These are phyloP conservation scores for Macrotyloma uniflorum DNA, from an alignment of 306 rosid species.

Conservation along the genomic window DNA sequence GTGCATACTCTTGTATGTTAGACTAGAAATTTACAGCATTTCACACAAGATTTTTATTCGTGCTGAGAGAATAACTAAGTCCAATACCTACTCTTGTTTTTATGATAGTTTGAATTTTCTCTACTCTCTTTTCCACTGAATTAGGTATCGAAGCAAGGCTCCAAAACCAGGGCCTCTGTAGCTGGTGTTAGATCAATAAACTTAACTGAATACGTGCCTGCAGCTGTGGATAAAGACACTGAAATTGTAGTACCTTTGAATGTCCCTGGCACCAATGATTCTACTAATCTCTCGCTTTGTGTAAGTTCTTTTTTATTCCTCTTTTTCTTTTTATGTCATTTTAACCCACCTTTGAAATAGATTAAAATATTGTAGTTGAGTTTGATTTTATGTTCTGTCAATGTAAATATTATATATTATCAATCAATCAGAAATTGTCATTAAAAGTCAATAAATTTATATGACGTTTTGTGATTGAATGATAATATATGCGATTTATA, in stretches of 20 bases:
- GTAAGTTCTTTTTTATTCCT: conserved; percentile 42
- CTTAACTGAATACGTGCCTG: conserved; percentile 57
- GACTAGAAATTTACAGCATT: conserved; percentile 1
- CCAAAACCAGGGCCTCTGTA: conserved; percentile 55
- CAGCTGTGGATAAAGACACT: conserved; percentile 62
- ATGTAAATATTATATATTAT: too few relatives aligned
- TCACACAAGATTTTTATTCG: neutral
- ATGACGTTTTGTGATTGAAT: too few relatives aligned
- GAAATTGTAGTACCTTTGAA: conserved; percentile 45
- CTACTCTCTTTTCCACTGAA: neutral
- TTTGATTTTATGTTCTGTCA: neutral
- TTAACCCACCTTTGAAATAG: neutral
- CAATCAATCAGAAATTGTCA: too few relatives aligned
- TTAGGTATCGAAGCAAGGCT: conserved; percentile 66
- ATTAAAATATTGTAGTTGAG: neutral
- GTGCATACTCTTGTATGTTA: neutral
- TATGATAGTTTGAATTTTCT: neutral
- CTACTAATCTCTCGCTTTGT: conserved; percentile 50
- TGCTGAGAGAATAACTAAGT: conserved; percentile 6
- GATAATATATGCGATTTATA: too few relatives aligned
- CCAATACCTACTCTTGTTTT: neutral
- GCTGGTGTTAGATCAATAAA: conserved; percentile 65
- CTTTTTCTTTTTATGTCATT: neutral
- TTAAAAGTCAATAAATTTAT: too few relatives aligned
- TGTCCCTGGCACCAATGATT: conserved; percentile 51